Conservation (phyloP, 345 rosid genomes). For the Sonneratia caseolaris region DNA sequence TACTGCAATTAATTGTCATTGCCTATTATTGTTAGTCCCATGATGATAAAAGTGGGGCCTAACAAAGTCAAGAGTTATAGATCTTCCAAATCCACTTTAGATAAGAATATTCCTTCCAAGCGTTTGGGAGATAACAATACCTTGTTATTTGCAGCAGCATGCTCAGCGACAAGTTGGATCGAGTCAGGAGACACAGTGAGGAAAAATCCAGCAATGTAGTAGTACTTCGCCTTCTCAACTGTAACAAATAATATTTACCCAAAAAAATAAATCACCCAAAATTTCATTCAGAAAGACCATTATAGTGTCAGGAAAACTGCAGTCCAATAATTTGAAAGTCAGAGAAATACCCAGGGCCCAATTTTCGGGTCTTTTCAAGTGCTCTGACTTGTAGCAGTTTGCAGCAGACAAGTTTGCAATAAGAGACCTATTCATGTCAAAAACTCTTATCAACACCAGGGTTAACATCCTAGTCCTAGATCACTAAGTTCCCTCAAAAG, state of each 20-base stretch:
- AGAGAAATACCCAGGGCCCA: constrained; percentile 73
- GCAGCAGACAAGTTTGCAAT: constrained; percentile 90
- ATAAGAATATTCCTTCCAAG: background rate
- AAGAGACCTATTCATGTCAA: constrained; percentile 46
- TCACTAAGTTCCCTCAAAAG: background rate
- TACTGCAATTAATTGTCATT: no score
- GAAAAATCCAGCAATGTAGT: constrained; percentile 91
- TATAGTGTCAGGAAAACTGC: background rate
- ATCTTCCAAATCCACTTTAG: background rate
- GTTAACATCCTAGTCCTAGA: background rate
- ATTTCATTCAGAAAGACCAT: background rate
- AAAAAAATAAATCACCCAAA: background rate
- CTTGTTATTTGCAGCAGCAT: constrained; percentile 89
- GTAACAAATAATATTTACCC: constrained; percentile 10
- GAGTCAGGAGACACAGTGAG: constrained; percentile 93
- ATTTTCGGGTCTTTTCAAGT: constrained; percentile 81
- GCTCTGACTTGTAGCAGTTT: constrained; percentile 86
- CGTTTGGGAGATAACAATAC: constrained; percentile 16
- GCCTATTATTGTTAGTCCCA: no score
- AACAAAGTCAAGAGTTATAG: no score
- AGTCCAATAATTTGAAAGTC: background rate
- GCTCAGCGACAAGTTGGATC: constrained; percentile 81
- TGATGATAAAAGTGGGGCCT: no score
- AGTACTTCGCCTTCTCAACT: constrained; percentile 91
- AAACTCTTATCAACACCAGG: background rate